Evolutionary conservation across 2,329 filamentous ascomycete genomes (phyloP), one percentile per base, ranked within the genome.

Genomic region (Penicillium digitatum): DNA sequence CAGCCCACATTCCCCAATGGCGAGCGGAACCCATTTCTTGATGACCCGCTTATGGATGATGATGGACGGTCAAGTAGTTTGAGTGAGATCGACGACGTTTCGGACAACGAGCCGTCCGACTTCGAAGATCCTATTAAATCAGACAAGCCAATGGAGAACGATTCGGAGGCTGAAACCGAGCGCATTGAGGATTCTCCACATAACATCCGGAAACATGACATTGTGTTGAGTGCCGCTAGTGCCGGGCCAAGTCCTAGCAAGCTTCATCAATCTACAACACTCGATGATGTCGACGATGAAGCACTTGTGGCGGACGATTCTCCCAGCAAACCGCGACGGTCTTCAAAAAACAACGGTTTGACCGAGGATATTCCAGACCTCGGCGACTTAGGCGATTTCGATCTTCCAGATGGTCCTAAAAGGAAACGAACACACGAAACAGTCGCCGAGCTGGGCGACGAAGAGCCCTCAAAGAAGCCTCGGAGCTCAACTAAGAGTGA

Each of bases 111-210:
- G 46, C 75, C 75, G 3, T 75, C 75, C 12, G 77, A 87, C 50
- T 82, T 82, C 57, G 80, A 74, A 66, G 73, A 70, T 55, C 75
- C 68, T 18, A 58, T 59, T 51, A 73, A 62, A 63, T 79, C 79
- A 9, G 78, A 81, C 62, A 83, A 78, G 63, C 77, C 82, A 55
- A 84, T 85, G 31, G 83, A 86, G 49, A 81, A 82, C 52, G 86
- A 88, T 65, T 87, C 92, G 3, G 93, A 97, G 74, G 93, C 93
- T 32, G 93, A 96, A 75, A 97, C 93, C 1, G 92, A 96, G 75
- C 87, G 94, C 56, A 81, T 99, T 57, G 94, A 94, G 69, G 86
- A 89, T 68, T 95, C 90, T n/a, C 91, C 92, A 18, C 84, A 85
- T 59, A 88, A 80, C 66, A 75, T 81, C 67, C 80, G 85, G 44